Percentiles rank a stretch among this genome's conserved stretches.
Evolutionary conservation across 805 yeast genomes (phyloP).

Genomic region (Yamadazyma laniorum): DNA sequence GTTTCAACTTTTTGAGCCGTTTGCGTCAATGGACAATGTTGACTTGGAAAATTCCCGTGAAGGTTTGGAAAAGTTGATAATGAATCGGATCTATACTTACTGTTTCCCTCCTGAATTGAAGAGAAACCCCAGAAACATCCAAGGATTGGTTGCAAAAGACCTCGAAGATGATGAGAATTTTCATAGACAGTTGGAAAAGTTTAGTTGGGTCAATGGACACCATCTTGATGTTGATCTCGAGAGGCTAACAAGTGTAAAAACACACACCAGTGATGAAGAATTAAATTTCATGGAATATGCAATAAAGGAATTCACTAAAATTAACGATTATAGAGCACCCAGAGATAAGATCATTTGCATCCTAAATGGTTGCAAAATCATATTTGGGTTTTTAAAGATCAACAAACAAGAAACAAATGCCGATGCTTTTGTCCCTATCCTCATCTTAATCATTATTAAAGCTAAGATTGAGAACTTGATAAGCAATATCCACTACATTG

Average conservation of each 20-base stretch:
- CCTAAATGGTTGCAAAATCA: slow-evolving; percentile 86
- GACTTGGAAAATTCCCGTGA: slow-evolving; percentile 72
- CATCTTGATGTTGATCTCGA: slow-evolving; percentile 72
- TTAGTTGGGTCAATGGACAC: slow-evolving; percentile 66
- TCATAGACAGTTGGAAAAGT: slow-evolving; percentile 53
- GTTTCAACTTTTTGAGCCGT: slow-evolving; percentile 66
- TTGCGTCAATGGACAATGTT: slow-evolving; percentile 57
- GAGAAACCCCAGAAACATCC: slow-evolving; percentile 16
- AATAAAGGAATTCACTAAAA: slow-evolving; percentile 68
- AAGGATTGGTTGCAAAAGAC: slow-evolving; percentile 56
- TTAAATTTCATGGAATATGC: slow-evolving; percentile 58
- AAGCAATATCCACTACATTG: slow-evolving; percentile 82
- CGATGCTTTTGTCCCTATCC: slow-evolving; percentile 86
- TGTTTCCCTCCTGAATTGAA: slow-evolving; percentile 79
- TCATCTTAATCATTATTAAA: slow-evolving; percentile 74
- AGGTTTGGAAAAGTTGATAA: slow-evolving; percentile 88
- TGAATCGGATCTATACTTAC: slow-evolving; percentile 77
- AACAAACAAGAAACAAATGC: slow-evolving; percentile 76
- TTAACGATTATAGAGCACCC: slow-evolving; percentile 86
- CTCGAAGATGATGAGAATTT: slow-evolving; percentile 57
- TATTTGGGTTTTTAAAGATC: slow-evolving; percentile 80
- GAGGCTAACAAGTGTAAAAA: slow-evolving; percentile 34
- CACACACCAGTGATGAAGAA: slow-evolving; percentile 19
- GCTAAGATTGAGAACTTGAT: slow-evolving; percentile 63
- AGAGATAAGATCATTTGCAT: slow-evolving; percentile 91